Evolutionary conservation across 139 green algal genomes (phyloP).

Genomic region (Chlamydomonas asymmetrica): DNA sequence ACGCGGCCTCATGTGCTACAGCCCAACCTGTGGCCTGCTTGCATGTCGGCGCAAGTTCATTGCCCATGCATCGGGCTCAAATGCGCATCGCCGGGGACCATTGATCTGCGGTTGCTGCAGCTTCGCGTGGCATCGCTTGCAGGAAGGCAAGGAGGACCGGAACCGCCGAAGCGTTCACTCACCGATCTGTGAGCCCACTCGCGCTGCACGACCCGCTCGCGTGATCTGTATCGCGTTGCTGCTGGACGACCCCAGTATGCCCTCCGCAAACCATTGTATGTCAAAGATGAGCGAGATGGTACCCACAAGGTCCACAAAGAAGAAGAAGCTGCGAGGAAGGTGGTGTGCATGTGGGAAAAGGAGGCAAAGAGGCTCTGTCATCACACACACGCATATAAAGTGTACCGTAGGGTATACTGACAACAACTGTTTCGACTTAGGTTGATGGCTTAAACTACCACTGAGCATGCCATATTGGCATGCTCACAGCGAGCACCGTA

Average conservation of each 20-base stretch:
- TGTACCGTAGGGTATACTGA: too few relatives aligned
- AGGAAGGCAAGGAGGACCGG: too few relatives aligned
- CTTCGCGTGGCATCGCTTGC: too few relatives aligned
- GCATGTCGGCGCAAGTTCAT: not conserved
- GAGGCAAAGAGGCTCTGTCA: too few relatives aligned
- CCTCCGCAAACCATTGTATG: constrained; percentile 8
- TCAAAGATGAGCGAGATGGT: constrained; percentile 17
- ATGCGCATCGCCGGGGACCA: too few relatives aligned
- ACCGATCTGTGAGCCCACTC: constrained; percentile 14
- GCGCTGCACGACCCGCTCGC: not conserved
- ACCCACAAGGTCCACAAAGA: constrained; percentile 18
- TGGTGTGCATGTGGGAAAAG: not conserved
- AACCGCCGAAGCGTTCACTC: not conserved
- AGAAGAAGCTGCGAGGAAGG: constrained; percentile 30
- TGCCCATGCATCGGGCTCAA: not conserved
- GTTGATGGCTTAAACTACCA: too few relatives aligned
- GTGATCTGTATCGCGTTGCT: constrained; percentile 21
- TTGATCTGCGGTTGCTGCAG: too few relatives aligned
- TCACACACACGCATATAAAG: too few relatives aligned
- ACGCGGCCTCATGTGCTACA: not conserved
- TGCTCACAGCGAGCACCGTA: too few relatives aligned
- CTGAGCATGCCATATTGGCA: too few relatives aligned
- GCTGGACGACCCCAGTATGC: not conserved
- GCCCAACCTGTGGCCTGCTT: not conserved
- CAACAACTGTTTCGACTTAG: too few relatives aligned